These are phyloP conservation scores for Sclerotiophoma versabilis DNA, from an alignment of 2,329 filamentous ascomycete species.

Conservation along the genomic window DNA sequence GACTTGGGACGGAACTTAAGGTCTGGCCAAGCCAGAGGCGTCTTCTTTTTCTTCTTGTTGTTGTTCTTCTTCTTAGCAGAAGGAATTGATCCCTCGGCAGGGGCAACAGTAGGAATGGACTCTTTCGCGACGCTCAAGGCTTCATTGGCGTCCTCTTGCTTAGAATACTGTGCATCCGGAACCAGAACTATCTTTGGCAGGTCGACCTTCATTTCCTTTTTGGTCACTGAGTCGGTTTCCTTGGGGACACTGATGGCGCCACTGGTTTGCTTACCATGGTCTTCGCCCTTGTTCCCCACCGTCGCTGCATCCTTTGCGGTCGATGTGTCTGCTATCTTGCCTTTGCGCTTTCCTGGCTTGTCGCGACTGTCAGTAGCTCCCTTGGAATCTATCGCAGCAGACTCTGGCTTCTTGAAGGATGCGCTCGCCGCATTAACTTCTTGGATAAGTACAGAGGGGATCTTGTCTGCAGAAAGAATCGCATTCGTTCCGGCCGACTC, in stretches of 20 bases:
- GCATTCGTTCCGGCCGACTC: background rate
- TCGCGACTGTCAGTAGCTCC: background rate
- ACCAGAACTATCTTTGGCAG: background rate
- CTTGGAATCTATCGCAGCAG: background rate
- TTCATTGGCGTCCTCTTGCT: background rate
- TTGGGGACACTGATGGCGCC: slow-evolving; percentile 11
- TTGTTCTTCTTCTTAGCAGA: slow-evolving; percentile 47
- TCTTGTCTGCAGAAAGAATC: background rate
- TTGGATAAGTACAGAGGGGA: background rate
- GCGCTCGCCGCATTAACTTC: background rate
- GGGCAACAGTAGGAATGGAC: background rate
- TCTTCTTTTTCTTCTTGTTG: slow-evolving; percentile 45
- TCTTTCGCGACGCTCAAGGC: slow-evolving; percentile 12
- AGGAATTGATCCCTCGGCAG: slow-evolving; percentile 6
- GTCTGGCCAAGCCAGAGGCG: slow-evolving; percentile 2
- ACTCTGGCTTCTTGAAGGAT: background rate
- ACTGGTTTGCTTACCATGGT: slow-evolving; percentile 21
- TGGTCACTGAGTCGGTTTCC: slow-evolving; percentile 22
- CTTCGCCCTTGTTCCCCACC: background rate
- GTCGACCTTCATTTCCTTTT: slow-evolving; percentile 19
- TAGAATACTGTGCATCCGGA: slow-evolving; percentile 15
- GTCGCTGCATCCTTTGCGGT: background rate
- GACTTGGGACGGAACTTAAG: slow-evolving; percentile 6
- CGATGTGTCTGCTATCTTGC: background rate
- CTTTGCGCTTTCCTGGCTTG: slow-evolving; percentile 11